Evolutionary conservation across 495 filamentous ascomycete genomes (phyloP), one percentile per base, ranked within the genome.

Genomic region (Geopyxis carbonaria): DNA sequence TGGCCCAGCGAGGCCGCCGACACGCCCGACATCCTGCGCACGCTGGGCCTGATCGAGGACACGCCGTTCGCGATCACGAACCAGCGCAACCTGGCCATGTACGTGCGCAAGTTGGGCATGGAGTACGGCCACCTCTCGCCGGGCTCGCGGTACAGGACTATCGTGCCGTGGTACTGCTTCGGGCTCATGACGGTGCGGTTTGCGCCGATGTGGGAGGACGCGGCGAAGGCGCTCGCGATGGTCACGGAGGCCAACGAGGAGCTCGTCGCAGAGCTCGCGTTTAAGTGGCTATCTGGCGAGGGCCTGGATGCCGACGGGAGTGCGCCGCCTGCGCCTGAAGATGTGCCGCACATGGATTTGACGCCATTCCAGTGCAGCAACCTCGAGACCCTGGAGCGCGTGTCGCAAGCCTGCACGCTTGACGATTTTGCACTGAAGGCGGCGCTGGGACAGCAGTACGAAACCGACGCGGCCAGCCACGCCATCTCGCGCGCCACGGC

Each of bases 351-450:
- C 4, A 10, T 43, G 14, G 55, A 53, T 16, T 45, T 61, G 19
- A 76, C 73, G 0, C 69, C 83, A 39, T 97, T 89, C 54, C 71
- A 87, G 57, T 93, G 86, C 51, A 72, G 70, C 23, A 87, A 93
- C 58, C 54, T 84, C 29, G 60, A 61, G 23, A 69, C 61, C 10
- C 51, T 84, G 11, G 64, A 75, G 18, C 59, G 58, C 23, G 45
- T 62, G 2, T 59, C 70, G 0, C 53, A 50, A 15, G 50, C 50
- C 14, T 58, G 61, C 22, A 55, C 59, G 15, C 52, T 57, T 3
- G 60, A 63, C 2, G 44, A 66, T 15, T 50, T 51, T 11, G 56
- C 60, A 15, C 57, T 64, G 4, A 53, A 57, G 0, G 56, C 66
- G 30, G 59, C 62, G 21, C 69, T 80, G 53, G 55, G 67, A 62